phyloP scores from a whole-genome alignment of 352 stramenopile genomes.

The Globisporangium yorkense region DNA sequence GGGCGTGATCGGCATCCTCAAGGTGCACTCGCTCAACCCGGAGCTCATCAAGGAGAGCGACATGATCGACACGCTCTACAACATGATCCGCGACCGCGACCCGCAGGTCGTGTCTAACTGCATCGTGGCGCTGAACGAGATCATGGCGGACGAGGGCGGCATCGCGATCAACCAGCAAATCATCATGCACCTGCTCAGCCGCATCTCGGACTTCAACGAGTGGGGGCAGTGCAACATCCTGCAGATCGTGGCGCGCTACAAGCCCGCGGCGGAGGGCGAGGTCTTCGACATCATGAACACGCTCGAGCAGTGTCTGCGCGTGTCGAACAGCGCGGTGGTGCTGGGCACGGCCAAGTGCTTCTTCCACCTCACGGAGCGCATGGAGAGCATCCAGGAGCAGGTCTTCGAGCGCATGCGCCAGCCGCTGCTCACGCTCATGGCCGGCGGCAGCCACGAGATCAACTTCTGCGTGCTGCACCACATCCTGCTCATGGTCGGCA shows the following conservation, averaged over 20 bases:
- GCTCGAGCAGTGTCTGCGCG: conserved; percentile 92
- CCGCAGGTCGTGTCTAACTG: conserved; percentile 96
- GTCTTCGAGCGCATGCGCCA: conserved; percentile 91
- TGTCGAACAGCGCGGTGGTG: conserved; percentile 95
- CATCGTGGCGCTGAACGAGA: conserved; percentile 97
- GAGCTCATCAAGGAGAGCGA: conserved; percentile 90
- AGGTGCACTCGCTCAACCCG: conserved; percentile 92
- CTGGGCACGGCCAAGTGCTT: conserved; percentile 97
- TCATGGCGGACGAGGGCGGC: conserved; percentile 95
- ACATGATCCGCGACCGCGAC: conserved; percentile 98
- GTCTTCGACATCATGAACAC: conserved; percentile 99
- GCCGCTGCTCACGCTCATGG: conserved; percentile 97
- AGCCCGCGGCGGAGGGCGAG: conserved; percentile 92
- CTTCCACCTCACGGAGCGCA: conserved; percentile 93
- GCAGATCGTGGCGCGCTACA: conserved; percentile 93
- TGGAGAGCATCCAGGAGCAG: conserved; percentile 87
- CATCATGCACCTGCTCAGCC: conserved; percentile 96
- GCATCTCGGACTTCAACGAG: conserved; percentile 99
- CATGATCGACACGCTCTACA: conserved; percentile 98
- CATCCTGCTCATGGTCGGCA: conserved; percentile 93
- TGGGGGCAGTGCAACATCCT: conserved; percentile 98
- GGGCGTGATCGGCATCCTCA: conserved; percentile 98
- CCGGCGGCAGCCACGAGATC: conserved; percentile 88
- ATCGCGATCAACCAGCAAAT: conserved; percentile 97
- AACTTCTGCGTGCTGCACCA: conserved; percentile 97